Evolutionary conservation across 2,329 filamentous ascomycete genomes (phyloP).

Genomic region (Dothideomycetidae sp.): DNA sequence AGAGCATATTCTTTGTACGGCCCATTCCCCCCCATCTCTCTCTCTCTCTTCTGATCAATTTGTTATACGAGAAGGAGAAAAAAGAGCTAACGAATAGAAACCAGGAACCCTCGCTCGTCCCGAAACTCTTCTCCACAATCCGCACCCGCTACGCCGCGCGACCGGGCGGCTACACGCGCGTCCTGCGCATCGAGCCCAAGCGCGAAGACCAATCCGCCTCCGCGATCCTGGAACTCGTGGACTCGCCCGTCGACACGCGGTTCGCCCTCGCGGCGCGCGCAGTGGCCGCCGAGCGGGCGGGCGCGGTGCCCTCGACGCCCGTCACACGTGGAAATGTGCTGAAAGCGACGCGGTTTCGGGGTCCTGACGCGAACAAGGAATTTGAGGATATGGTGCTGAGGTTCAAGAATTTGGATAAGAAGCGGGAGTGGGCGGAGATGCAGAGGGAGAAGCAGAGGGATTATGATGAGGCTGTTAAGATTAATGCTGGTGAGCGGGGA

Average conservation of each 20-base stretch:
- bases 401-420: slow-evolving; percentile 24
- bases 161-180: slow-evolving; percentile 86
- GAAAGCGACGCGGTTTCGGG: slow-evolving; percentile 68
- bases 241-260: slow-evolving; percentile 84
- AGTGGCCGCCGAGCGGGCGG: slow-evolving; percentile 46
- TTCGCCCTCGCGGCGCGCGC: slow-evolving; percentile 87
- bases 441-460: slow-evolving; percentile 1
- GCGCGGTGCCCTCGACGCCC: slow-evolving; percentile 46
- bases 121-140: slow-evolving; percentile 78
- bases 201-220: slow-evolving; percentile 78
- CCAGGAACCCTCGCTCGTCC: slow-evolving; percentile 56
- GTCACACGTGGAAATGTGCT: slow-evolving; percentile 64
- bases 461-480: background rate
- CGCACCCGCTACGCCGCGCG: slow-evolving; percentile 63
- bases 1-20: slow-evolving; percentile 65
- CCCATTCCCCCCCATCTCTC: background rate
- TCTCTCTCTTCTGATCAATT: no score
- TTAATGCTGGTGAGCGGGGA: background rate
- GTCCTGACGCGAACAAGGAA: slow-evolving; percentile 45
- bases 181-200: slow-evolving; percentile 79
- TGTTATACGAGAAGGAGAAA: no score
- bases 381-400: slow-evolving; percentile 48
- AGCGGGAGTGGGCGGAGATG: slow-evolving; percentile 16
- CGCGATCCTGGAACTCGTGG: slow-evolving; percentile 87
- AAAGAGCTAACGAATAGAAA: no score